Percentiles rank a stretch among this genome's conserved stretches.
Evolutionary conservation across 257 asterid genomes (phyloP).

Genomic region (Capsicum pubescens): DNA sequence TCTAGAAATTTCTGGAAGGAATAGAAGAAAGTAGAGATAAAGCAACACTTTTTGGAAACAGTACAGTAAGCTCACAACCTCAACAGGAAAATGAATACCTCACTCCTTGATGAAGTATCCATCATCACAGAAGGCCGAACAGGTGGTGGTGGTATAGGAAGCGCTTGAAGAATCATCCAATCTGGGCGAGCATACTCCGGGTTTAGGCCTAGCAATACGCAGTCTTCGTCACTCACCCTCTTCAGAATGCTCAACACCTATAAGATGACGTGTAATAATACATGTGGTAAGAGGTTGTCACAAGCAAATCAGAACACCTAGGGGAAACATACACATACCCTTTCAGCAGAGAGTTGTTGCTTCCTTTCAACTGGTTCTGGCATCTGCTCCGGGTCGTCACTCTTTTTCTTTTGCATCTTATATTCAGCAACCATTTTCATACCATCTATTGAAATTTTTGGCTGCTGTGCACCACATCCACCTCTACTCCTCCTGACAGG

Average conservation of each 20-base stretch:
- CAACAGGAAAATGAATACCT: constrained; percentile 59
- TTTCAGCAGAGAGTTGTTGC: constrained; percentile 90
- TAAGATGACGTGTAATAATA: constrained; percentile 14
- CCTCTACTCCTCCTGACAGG: constrained; percentile 79
- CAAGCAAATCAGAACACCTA: constrained; percentile 11
- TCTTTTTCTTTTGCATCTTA: constrained; percentile 74
- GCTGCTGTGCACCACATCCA: constrained; percentile 99
- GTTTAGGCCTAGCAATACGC: constrained; percentile 72
- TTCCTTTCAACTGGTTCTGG: constrained; percentile 97
- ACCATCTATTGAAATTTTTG: constrained; percentile 91
- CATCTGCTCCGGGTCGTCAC: constrained; percentile 87
- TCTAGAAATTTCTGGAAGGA: constrained; percentile 23
- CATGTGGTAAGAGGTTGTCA: neutral
- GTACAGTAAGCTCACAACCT: constrained; percentile 22
- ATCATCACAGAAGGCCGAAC: constrained; percentile 99
- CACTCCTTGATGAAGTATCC: constrained; percentile 99
- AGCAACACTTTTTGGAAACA: neutral
- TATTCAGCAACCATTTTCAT: constrained; percentile 99
- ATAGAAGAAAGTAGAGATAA: constrained; percentile 13
- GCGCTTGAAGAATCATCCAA: constrained; percentile 99
- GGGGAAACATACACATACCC: constrained; percentile 46
- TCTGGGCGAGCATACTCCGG: constrained; percentile 98
- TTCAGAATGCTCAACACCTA: constrained; percentile 94
- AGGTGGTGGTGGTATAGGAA: constrained; percentile 99
- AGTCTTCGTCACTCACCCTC: constrained; percentile 94